phyloP scores from a whole-genome alignment of 768 basidiomycete species.

The Mrakia hoshinonis region DNA sequence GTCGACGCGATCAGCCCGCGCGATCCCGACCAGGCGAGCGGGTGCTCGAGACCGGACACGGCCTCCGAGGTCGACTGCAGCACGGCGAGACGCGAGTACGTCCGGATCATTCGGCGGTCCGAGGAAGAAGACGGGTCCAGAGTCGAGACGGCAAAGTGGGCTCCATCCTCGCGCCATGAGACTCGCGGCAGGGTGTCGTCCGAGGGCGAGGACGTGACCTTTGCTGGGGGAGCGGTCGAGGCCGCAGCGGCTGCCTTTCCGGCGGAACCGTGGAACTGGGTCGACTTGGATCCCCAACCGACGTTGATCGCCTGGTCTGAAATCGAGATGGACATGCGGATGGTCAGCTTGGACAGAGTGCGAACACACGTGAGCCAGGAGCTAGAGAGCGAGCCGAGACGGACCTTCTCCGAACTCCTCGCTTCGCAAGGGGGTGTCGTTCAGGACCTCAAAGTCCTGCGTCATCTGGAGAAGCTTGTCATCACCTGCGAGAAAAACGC shows the following conservation, averaged over 20 bases:
- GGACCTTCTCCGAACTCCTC: constrained; percentile 78
- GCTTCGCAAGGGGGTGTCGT: constrained; percentile 63
- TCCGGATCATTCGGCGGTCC: constrained; percentile 51
- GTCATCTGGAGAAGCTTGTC: constrained; percentile 82
- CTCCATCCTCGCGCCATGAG: constrained; percentile 88
- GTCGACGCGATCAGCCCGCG: constrained; percentile 76
- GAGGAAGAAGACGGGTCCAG: constrained; percentile 46
- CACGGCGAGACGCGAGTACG: constrained; percentile 63
- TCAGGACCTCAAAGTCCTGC: constrained; percentile 74
- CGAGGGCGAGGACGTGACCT: constrained; percentile 48
- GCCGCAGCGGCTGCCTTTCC: constrained; percentile 71
- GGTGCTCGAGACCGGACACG: constrained; percentile 71
- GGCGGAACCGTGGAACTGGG: constrained; percentile 92
- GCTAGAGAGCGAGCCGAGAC: constrained; percentile 23
- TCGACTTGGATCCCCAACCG: constrained; percentile 94
- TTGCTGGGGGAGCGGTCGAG: constrained; percentile 33
- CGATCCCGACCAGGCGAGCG: constrained; percentile 73
- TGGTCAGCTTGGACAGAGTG: constrained; percentile 15
- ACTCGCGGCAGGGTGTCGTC: constrained; percentile 67
- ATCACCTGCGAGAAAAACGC: constrained; percentile 47
- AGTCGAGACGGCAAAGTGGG: constrained; percentile 76
- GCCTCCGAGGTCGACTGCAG: constrained; percentile 79
- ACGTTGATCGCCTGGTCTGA: constrained; percentile 84
- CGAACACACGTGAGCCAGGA: background rate
- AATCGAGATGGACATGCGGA: constrained; percentile 5